Evolutionary conservation across 169 alveolate genomes (phyloP).

Genomic region (Theileria equi): DNA sequence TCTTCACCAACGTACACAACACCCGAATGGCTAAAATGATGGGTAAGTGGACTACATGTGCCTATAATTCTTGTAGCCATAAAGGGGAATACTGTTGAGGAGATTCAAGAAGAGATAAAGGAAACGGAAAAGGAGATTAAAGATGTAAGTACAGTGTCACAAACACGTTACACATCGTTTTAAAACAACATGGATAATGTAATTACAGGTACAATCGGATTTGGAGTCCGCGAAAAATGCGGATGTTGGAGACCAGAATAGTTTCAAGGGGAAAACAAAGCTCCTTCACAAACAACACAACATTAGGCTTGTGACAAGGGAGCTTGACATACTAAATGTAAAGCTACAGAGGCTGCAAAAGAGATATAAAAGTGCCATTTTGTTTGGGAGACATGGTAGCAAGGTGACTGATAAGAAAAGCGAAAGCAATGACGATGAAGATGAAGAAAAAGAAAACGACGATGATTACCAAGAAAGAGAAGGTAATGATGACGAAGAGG

Average conservation of each 20-base stretch:
- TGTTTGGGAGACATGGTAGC: conserved; percentile 9
- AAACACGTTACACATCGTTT: background rate
- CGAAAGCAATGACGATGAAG: conserved; percentile 9
- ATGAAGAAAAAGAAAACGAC: background rate
- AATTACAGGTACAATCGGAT: background rate
- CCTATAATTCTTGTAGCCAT: conserved; percentile 14
- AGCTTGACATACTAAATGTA: conserved; percentile 36
- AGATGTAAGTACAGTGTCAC: conserved; percentile 1
- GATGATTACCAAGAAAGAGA: background rate
- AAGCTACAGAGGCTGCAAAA: conserved; percentile 39
- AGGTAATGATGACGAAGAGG: conserved; percentile 15
- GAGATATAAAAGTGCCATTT: conserved; percentile 45
- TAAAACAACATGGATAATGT: background rate
- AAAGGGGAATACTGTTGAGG: conserved; percentile 44
- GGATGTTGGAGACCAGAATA: conserved; percentile 1
- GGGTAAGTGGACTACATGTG: background rate
- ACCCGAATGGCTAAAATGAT: conserved; percentile 51
- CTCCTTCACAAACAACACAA: conserved; percentile 45
- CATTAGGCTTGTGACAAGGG: conserved; percentile 58
- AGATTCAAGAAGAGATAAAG: conserved; percentile 39
- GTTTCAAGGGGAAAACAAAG: conserved; percentile 20
- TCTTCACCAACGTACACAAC: conserved; percentile 50
- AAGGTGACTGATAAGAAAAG: background rate
- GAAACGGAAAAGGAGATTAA: conserved; percentile 54
- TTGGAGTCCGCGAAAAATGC: too few relatives aligned